Percentiles rank a stretch among this genome's conserved stretches.
These are phyloP conservation scores for Entomortierella parvispora DNA, from an alignment of 192 early-diverging fungal genomes.

Conservation along the genomic window DNA sequence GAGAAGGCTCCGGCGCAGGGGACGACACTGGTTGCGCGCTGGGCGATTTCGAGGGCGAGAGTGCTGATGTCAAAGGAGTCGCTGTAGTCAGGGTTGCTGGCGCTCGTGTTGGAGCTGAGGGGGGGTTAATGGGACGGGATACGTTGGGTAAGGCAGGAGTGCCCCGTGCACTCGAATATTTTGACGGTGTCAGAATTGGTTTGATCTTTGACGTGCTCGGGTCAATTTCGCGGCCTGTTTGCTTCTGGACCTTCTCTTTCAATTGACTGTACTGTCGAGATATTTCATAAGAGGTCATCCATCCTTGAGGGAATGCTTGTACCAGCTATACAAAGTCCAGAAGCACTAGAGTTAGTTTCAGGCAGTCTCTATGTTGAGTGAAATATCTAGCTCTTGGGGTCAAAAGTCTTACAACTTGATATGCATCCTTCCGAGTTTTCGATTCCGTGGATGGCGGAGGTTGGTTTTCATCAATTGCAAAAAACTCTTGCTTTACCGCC, in stretches of 20 bases:
- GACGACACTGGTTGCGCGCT: no score
- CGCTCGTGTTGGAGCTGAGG: no score
- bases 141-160: no score
- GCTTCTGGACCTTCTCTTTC: conserved; percentile 54
- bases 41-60: no score
- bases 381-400: no score
- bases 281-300: conserved; percentile 68
- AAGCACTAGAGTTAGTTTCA: not conserved
- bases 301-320: conserved; percentile 55
- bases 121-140: no score
- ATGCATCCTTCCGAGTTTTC: conserved; percentile 58
- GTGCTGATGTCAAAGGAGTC: no score
- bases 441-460: conserved; percentile 44
- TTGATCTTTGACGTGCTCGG: not conserved
- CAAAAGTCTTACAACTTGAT: conserved; percentile 61
- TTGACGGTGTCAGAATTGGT: not conserved
- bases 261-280: conserved; percentile 62
- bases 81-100: no score
- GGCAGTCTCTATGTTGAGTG: no score
- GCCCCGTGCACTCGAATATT: no score
- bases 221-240: conserved; percentile 24
- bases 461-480: conserved; percentile 13
- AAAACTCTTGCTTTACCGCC: conserved; percentile 25
- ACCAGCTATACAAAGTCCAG: conserved; percentile 44
- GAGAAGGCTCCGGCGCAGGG: no score